Evolutionary conservation across 331 rosid species (phyloP).

Genomic region (Erythrophleum ivorense): DNA sequence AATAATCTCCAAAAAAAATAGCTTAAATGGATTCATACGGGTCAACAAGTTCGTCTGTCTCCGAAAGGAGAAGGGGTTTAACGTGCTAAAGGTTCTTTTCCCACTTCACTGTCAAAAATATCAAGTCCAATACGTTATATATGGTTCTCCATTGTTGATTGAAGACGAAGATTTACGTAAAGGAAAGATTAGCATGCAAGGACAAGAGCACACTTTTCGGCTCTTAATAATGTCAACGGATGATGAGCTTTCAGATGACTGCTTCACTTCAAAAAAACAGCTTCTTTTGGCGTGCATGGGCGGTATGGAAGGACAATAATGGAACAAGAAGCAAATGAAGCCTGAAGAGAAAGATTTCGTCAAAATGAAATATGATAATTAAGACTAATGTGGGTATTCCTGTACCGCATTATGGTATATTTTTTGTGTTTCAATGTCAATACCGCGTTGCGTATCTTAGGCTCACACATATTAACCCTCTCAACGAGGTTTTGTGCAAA

Average conservation of each 20-base stretch:
- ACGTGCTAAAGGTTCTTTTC: constrained; percentile 24
- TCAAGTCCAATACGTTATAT: neutral
- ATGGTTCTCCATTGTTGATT: neutral
- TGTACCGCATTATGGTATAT: neutral
- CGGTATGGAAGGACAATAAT: neutral
- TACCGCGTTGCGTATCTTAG: neutral
- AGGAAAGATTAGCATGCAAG: constrained; percentile 29
- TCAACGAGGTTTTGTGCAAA: neutral
- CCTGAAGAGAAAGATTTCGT: neutral
- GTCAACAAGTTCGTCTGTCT: constrained; percentile 39
- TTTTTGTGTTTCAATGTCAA: no score
- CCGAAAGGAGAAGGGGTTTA: neutral
- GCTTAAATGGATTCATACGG: neutral
- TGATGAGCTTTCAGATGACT: constrained; percentile 17
- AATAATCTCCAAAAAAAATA: neutral
- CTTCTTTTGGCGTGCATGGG: neutral
- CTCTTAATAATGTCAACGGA: neutral
- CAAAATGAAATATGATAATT: neutral
- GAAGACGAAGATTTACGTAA: neutral
- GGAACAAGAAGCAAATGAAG: neutral
- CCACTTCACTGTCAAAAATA: neutral
- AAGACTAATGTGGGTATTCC: neutral
- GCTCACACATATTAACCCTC: neutral
- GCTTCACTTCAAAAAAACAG: neutral
- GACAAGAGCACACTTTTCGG: constrained; percentile 53